Base-by-base conservation (phyloP, 2,329 filamentous ascomycete genomes). In the Karstenula rhodostoma region DNA sequence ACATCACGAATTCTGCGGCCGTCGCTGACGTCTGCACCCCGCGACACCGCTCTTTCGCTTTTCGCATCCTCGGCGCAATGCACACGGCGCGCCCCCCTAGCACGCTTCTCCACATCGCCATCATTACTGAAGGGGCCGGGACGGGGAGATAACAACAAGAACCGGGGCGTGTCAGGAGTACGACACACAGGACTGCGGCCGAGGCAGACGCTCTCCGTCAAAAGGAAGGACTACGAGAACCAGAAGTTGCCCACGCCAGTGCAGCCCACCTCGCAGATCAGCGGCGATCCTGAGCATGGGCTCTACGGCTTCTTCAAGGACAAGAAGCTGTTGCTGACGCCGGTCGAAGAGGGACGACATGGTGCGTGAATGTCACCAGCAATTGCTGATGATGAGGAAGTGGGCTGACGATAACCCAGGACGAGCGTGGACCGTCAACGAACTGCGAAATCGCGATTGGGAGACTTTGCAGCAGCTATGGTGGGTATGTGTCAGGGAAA, bases 401-500 rank as follows among this genome's bases (percentile, higher is more conserved):
- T 19, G 42, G 37, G 44, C 25, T 58, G 44, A 64, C 59, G 33
- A 52, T 7, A 46, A 43, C 17, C 42, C 63, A 88, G 86, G 95
- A 17, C 87, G 95, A 56, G 83, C 88, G 29, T 99, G 95, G 95
- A 88, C 86, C 12, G 88, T 91, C 8, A 87, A 92, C 79, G 95
- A 99, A 82, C 83, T 99, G 72, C 87, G 94, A 64, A 84, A 86
- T 64, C 97, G 97, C 81, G 93, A 90, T 64, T 99, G 93, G 92
- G 92, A 97, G 63, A 94, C 98, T 77, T 81, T 99, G 70, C 94
- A 98, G 79, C 83, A 85, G 63, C 84, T 99, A 73, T 99, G 94
- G 93, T 99, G 94, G 93, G 87, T 93, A 57, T 98, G 95, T 77
- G 86, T 90, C 61, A 93, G 92, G 81, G 95, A 99, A 82, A 85